Percentiles rank a stretch among this genome's conserved stretches.
Conservation (phyloP, 1,139 yeast species). For the Magnusiomyces paraingens region DNA sequence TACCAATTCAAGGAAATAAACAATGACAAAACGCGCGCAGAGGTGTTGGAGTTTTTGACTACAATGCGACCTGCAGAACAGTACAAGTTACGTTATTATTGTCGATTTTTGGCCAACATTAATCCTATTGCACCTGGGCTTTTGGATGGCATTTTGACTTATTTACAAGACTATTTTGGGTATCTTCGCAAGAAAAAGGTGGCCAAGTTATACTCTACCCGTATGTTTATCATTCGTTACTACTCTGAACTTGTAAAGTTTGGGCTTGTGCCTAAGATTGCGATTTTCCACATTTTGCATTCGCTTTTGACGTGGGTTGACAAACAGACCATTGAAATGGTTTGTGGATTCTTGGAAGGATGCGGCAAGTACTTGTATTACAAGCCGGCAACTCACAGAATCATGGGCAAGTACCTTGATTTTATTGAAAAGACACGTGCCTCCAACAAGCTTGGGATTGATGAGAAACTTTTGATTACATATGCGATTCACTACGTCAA, state of each 20-base stretch:
- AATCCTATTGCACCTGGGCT: constrained; percentile 45
- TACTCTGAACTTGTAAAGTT: constrained; percentile 75
- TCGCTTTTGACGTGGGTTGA: constrained; percentile 20
- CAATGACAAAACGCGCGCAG: constrained; percentile 67
- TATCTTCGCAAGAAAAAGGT: constrained; percentile 24
- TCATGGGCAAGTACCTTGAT: constrained; percentile 59
- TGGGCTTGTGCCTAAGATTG: constrained; percentile 61
- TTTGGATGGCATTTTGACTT: constrained; percentile 48
- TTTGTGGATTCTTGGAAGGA: constrained; percentile 55
- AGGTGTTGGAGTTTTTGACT: constrained; percentile 52
- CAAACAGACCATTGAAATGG: constrained; percentile 56
- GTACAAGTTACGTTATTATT: constrained; percentile 40
- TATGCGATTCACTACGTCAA: constrained; percentile 53
- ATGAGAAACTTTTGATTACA: constrained; percentile 54
- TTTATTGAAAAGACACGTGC: constrained; percentile 48
- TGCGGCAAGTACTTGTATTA: constrained; percentile 64
- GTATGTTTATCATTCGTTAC: constrained; percentile 42
- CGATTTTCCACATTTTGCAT: constrained; percentile 65
- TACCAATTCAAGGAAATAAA: constrained; percentile 52
- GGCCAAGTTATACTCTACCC: constrained; percentile 24
- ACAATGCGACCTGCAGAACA: constrained; percentile 25
- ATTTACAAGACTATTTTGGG: constrained; percentile 40
- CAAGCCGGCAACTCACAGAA: constrained; percentile 52
- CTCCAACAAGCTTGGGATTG: constrained; percentile 46
- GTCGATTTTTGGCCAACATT: constrained; percentile 63